These are phyloP conservation scores for Sophora flavescens DNA, from an alignment of 306 rosid genomes.

Conservation along the genomic window DNA sequence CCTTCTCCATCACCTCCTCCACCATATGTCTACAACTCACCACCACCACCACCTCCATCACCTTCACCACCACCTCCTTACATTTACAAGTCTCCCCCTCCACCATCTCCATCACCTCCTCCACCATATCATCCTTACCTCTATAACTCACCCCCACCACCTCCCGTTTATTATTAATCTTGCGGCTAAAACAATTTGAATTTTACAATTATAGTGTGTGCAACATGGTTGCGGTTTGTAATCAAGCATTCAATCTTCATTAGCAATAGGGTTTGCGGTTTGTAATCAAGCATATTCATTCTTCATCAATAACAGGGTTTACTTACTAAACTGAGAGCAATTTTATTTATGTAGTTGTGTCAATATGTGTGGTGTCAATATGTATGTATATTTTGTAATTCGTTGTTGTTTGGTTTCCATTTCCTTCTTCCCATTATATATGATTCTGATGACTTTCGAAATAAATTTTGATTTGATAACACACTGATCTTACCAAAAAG, in stretches of 20 bases:
- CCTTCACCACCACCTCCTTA: constrained; percentile 42
- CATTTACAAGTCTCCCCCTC: neutral
- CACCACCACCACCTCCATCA: constrained; percentile 17
- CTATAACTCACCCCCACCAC: constrained; percentile 8
- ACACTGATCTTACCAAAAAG: neutral
- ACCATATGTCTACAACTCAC: neutral
- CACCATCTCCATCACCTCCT: neutral
- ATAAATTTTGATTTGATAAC: constrained; percentile 9
- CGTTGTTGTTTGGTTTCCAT: constrained; percentile 2
- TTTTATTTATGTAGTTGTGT: neutral
- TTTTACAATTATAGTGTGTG: neutral
- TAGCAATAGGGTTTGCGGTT: neutral
- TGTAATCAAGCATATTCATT: too few species aligned
- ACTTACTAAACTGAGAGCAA: neutral
- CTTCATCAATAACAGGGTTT: too few species aligned
- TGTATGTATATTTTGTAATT: neutral
- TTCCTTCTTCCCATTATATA: neutral
- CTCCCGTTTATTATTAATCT: neutral
- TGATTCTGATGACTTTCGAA: neutral
- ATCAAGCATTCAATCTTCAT: neutral
- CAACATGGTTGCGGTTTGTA: neutral
- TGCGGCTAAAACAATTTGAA: neutral
- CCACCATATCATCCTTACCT: too few species aligned
- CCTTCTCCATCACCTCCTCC: neutral
- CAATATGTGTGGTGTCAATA: neutral